Evolutionary conservation across 352 stramenopile species (phyloP), one percentile per base, ranked within the genome.

Genomic region (Peronosclerospora sorghi): DNA sequence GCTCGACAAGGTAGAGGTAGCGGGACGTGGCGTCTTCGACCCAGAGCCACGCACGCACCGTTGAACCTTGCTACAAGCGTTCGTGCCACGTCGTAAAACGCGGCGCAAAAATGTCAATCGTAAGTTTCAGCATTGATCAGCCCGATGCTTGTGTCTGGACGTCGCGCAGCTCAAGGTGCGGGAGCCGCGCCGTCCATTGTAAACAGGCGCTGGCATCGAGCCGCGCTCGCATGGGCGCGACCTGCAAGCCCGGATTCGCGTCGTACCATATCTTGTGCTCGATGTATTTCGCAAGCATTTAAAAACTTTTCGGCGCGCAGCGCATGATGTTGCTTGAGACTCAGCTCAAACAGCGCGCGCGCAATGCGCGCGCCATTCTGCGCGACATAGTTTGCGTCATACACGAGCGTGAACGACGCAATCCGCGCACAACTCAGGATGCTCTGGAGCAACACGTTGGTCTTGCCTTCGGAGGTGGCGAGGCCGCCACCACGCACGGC

Each of bases 381-480:
- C 13, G 94, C 95, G 5, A 99, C 95, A 69, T 99, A 99, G 51
- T 98, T 98, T 2, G 91, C 98, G 71, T 99, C 97, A n/a, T n/a
- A n/a, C n/a, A n/a, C 97, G 1, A 99, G 65, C 12, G 96, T 99
- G 50, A 99, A 98, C 41, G 80, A 93, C 9, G 75, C 87, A n/a
- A 98, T 68, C 30, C 83, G 64, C 28, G 81, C 72, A 54, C 73
- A 61, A 14, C 65, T 63, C 32, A 88, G 73, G 17, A 88, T 37
- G 42, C 63, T 57, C 36, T 99, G 96, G 32, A 99, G 62, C 28
- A 99, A 69, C 15, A 99, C 85, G 59, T 95, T 97, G 41, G 86
- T 95, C 73, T 99, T 99, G 5, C 95, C 95, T 29, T 61, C 78
- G 42, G 80, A 92, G 35, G 64, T 90, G 35, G 97, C 91, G 41